Evolutionary conservation across 2,329 filamentous ascomycete species (phyloP), one percentile per base, ranked within the genome.

Genomic region (Sporothrix dimorphospora): DNA sequence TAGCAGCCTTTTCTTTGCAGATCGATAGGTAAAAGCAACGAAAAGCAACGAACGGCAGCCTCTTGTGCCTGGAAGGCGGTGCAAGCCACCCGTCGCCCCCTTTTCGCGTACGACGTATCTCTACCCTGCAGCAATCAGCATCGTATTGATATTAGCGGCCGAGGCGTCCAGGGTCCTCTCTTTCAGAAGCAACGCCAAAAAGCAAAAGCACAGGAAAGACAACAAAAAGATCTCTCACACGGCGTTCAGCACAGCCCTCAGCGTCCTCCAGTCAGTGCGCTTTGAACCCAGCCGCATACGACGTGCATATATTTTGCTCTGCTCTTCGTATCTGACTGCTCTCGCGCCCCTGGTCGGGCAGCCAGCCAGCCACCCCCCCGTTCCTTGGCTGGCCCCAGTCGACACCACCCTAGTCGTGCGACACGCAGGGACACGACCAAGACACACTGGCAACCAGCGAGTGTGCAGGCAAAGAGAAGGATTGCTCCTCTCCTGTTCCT

Each of bases 381-480:
- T 45, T 55, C 71, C 71, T 66, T 24, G 34, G 38, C 57, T 21
- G 6, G 40, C 51, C 59, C 70, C 45, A 69, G 65, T 72, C 53
- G 14, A 45, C 67, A 53, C 71, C 57, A 61, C 42, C 76, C 74
- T 73, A 77, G 78, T 80, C 77, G 81, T 83, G 81, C 81, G 81
- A 83, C 81, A 59, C 79, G 75, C 77, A 77, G 73, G 75, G 73
- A 73, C 73, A 70, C 57, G 67, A 69, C 61, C 34, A 69, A 80
- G 77, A 75, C 78, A 27, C 27, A 47, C 21, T 53, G 49, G 49
- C 21, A 40, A 30, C 34, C 40, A 66, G 21, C 45, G 42, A 57
- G 66, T 19, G 66, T 42, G 66, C 34, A 27, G 74, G 76, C 69
- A 73, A 53, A 24, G 34, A 38, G 21, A 57, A 69, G 66, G 67